Evolutionary conservation across 306 rosid genomes (phyloP).

Genomic region (Quercus engelmannii): DNA sequence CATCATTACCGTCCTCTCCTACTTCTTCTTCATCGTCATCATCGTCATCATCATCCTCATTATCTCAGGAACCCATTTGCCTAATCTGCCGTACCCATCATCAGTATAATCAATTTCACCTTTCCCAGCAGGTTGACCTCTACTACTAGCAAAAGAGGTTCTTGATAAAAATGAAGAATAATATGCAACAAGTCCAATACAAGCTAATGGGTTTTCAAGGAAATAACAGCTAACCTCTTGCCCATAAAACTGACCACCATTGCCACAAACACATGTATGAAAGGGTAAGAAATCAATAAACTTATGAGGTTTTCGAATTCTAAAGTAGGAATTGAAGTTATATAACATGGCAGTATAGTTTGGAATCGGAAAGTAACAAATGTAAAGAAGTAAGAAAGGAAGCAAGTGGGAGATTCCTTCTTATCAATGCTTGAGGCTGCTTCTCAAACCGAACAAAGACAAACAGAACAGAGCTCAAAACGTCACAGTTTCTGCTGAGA

Average conservation of each 20-base stretch:
- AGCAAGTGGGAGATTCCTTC: not conserved
- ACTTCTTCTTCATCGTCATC: conserved; percentile 26
- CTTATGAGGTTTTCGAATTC: conserved; percentile 4
- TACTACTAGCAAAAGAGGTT: conserved; percentile 14
- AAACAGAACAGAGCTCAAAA: too few relatives aligned
- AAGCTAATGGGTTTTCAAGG: conserved; percentile 16
- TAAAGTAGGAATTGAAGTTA: not conserved
- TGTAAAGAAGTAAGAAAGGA: not conserved
- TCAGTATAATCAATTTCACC: conserved; percentile 8
- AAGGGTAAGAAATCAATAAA: not conserved
- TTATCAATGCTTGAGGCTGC: not conserved
- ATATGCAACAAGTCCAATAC: conserved; percentile 5
- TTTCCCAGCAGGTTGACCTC: conserved; percentile 19
- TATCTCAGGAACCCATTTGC: conserved; percentile 33
- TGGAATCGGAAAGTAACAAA: too few relatives aligned
- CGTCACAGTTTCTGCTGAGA: too few relatives aligned
- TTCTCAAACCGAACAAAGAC: too few relatives aligned
- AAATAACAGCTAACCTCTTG: conserved; percentile 18
- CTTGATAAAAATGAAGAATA: conserved; percentile 34
- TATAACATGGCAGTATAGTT: conserved; percentile 6
- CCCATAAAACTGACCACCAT: conserved; percentile 12
- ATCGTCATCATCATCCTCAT: conserved; percentile 11
- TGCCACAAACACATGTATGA: conserved; percentile 13
- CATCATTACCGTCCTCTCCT: conserved; percentile 6
- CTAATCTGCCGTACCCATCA: conserved; percentile 19